These are phyloP conservation scores for Clonostachys byssicola DNA, from an alignment of 2,329 filamentous ascomycete genomes.

Conservation along the genomic window DNA sequence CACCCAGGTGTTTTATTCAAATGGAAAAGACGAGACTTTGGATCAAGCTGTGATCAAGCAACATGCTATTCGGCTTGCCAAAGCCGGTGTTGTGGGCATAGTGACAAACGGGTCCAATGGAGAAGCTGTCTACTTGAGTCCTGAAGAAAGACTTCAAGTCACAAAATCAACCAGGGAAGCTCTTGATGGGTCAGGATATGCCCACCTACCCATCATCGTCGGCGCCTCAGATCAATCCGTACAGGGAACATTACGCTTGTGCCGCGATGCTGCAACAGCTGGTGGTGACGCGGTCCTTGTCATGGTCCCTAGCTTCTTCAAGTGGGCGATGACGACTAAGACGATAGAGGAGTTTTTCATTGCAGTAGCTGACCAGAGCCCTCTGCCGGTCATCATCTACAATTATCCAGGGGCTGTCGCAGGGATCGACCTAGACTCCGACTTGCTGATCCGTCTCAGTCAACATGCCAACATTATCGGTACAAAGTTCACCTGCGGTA, in stretches of 20 bases:
- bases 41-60: constrained; percentile 50
- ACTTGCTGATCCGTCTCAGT: constrained; percentile 28
- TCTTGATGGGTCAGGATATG: constrained; percentile 59
- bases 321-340: constrained; percentile 7
- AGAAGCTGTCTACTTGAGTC: constrained; percentile 55
- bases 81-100: constrained; percentile 64
- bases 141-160: constrained; percentile 5
- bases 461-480: constrained; percentile 58
- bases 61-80: constrained; percentile 59
- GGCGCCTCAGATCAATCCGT: constrained; percentile 10
- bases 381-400: constrained; percentile 13
- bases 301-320: constrained; percentile 10
- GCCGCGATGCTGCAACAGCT: constrained; percentile 4
- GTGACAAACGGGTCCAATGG: constrained; percentile 68
- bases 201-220: constrained; percentile 25
- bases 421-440: constrained; percentile 13
- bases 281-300: constrained; percentile 9
- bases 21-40: constrained; percentile 52
- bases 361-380: constrained; percentile 7
- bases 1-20: constrained; percentile 65
- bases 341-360: constrained; percentile 7
- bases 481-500: constrained; percentile 45
- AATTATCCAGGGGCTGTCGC: constrained; percentile 13
- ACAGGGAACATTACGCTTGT: constrained; percentile 6
- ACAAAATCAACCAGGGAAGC: constrained; percentile 8